Conservation (phyloP, 2,329 filamentous ascomycete species). For the Diaporthe destruens region DNA sequence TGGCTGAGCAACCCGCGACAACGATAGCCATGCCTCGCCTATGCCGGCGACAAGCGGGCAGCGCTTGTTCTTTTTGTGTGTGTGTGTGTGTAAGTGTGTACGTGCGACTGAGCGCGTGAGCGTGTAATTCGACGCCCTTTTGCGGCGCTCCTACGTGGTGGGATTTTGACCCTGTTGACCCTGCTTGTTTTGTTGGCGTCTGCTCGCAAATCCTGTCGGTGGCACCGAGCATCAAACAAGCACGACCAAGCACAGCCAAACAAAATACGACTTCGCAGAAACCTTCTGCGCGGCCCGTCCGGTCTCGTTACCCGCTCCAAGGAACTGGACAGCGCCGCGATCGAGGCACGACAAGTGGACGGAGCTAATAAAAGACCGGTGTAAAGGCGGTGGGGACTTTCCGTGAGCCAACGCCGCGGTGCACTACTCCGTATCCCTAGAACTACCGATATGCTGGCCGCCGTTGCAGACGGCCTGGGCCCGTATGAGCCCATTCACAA, state of each 20-base stretch:
- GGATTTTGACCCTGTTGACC: conserved; percentile 22
- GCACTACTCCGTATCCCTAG: conserved; percentile 17
- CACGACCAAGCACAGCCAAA: conserved; percentile 11
- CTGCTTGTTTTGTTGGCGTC: conserved; percentile 7
- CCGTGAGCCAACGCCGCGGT: conserved; percentile 32
- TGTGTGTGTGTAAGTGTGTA: too few relatives aligned
- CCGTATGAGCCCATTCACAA: background rate
- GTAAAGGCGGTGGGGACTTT: conserved; percentile 33
- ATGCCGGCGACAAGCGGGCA: conserved; percentile 26
- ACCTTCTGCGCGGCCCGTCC: conserved; percentile 24
- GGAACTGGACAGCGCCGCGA: conserved; percentile 27
- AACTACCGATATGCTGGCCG: conserved; percentile 22
- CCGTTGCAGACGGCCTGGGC: conserved; percentile 30
- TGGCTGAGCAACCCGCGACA: conserved; percentile 28
- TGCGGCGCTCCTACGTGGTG: conserved; percentile 8
- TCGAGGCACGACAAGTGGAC: conserved; percentile 35
- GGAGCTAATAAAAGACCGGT: conserved; percentile 41
- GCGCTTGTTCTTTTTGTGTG: background rate
- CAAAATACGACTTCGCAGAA: conserved; percentile 13
- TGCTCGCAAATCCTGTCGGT: conserved; percentile 28
- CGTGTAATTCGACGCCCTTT: background rate
- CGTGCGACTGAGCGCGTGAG: too few relatives aligned
- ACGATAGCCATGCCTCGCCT: conserved; percentile 24
- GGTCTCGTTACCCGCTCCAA: conserved; percentile 30
- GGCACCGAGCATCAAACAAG: conserved; percentile 25